phyloP scores from a whole-genome alignment of 1,139 yeast genomes.

The Lodderomyces jiufengensis region DNA sequence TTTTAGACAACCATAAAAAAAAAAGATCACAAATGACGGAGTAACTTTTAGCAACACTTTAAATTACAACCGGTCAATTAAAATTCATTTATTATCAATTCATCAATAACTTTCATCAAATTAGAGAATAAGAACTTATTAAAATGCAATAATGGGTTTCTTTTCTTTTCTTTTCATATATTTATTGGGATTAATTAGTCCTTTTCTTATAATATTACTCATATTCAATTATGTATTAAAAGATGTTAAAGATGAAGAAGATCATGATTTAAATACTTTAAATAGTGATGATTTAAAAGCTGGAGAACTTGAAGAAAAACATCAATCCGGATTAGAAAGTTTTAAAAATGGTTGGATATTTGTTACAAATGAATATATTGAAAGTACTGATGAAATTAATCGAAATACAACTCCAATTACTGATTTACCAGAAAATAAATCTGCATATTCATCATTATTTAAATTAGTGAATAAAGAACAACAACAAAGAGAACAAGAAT shows the following conservation, averaged over 20 bases:
- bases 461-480: slow-evolving; percentile 37
- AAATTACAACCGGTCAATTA: too few species aligned
- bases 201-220: slow-evolving; percentile 55
- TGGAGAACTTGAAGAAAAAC: slow-evolving; percentile 59
- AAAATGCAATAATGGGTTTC: slow-evolving; percentile 9
- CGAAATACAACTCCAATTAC: slow-evolving; percentile 33
- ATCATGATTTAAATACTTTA: slow-evolving; percentile 13
- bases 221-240: slow-evolving; percentile 37
- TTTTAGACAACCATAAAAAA: too few species aligned
- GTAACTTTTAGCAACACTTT: too few species aligned
- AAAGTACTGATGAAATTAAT: slow-evolving; percentile 36
- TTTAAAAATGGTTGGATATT: slow-evolving; percentile 77
- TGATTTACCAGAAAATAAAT: slow-evolving; percentile 42
- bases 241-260: slow-evolving; percentile 14
- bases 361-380: slow-evolving; percentile 73
- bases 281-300: slow-evolving; percentile 44
- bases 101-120: too few species aligned
- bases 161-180: slow-evolving; percentile 24
- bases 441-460: slow-evolving; percentile 59
- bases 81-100: too few species aligned
- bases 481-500: slow-evolving; percentile 9
- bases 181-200: slow-evolving; percentile 75
- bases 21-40: too few species aligned
- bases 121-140: too few species aligned
- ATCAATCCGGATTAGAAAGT: slow-evolving; percentile 60